Conservation (phyloP, 768 basidiomycete species). For the Phlebiopsis flavidoalba region DNA sequence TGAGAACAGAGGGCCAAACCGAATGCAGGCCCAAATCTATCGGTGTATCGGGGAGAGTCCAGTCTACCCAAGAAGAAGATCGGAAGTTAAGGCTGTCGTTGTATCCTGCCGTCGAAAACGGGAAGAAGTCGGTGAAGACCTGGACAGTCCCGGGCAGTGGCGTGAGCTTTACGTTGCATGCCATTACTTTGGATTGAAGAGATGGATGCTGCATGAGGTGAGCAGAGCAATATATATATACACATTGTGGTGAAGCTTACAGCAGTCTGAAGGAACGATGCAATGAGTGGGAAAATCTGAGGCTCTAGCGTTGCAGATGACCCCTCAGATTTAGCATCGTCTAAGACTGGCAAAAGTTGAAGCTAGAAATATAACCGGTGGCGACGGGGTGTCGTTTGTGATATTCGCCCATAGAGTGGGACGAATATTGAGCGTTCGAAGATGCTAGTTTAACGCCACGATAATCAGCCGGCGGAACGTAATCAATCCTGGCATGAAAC, state of each 20-base stretch:
- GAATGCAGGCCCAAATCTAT: not conserved
- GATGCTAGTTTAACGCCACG: not conserved
- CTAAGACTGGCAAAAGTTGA: not conserved
- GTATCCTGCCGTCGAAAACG: not conserved
- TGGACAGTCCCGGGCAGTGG: not conserved
- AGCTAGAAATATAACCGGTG: not conserved
- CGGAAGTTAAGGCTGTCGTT: not conserved
- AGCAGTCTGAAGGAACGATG: not conserved
- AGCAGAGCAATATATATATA: not conserved
- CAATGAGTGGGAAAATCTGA: not conserved
- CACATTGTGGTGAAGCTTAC: not conserved
- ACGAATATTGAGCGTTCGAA: not conserved
- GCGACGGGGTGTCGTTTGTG: not conserved
- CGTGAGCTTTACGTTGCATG: not conserved
- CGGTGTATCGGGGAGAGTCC: not conserved
- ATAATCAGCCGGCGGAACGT: no score
- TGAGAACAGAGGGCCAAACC: not conserved
- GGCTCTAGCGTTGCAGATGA: not conserved
- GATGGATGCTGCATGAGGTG: not conserved
- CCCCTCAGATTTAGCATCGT: not conserved
- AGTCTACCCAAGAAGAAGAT: not conserved
- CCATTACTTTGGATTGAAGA: not conserved
- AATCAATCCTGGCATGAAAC: not conserved
- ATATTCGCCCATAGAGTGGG: not conserved
- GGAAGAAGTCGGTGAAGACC: not conserved